These are phyloP conservation scores for Porodaedalea pini DNA, from an alignment of 1,284 basidiomycete species.

Conservation along the genomic window DNA sequence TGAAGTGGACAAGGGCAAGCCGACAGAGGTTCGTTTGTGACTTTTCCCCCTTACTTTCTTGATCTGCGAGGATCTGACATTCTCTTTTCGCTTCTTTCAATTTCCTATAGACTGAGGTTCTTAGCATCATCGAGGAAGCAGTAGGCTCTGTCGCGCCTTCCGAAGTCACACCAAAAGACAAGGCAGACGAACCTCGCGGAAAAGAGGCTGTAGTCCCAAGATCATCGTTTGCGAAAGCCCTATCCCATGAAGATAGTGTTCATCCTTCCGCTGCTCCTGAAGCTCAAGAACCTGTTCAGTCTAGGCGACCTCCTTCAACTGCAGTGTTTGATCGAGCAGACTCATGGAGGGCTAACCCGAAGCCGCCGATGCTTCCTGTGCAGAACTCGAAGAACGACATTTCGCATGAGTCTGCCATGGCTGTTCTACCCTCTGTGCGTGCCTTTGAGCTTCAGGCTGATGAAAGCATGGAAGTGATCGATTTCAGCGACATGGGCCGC, in stretches of 20 bases:
- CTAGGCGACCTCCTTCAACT: constrained; percentile 15
- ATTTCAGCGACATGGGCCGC: constrained; percentile 72
- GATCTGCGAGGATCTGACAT: too few relatives aligned
- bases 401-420: not conserved
- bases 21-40: constrained; percentile 23
- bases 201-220: not conserved
- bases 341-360: constrained; percentile 61
- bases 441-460: constrained; percentile 34
- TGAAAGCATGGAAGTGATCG: constrained; percentile 69
- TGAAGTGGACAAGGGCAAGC: constrained; percentile 4
- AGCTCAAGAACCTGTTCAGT: constrained; percentile 25
- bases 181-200: not conserved
- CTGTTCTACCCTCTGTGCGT: constrained; percentile 9
- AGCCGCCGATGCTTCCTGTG: constrained; percentile 31
- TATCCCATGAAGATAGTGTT: not conserved
- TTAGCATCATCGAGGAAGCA: constrained; percentile 20
- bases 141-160: constrained; percentile 5
- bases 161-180: not conserved
- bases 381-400: constrained; percentile 24
- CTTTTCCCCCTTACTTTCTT: constrained; percentile 12
- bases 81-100: not conserved
- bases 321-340: constrained; percentile 41
- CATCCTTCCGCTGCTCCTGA: not conserved
- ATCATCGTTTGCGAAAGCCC: not conserved
- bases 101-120: constrained; percentile 19